Evolutionary conservation across 2,329 filamentous ascomycete species (phyloP), one percentile per base, ranked within the genome.

Genomic region (Calonectria honghensis): DNA sequence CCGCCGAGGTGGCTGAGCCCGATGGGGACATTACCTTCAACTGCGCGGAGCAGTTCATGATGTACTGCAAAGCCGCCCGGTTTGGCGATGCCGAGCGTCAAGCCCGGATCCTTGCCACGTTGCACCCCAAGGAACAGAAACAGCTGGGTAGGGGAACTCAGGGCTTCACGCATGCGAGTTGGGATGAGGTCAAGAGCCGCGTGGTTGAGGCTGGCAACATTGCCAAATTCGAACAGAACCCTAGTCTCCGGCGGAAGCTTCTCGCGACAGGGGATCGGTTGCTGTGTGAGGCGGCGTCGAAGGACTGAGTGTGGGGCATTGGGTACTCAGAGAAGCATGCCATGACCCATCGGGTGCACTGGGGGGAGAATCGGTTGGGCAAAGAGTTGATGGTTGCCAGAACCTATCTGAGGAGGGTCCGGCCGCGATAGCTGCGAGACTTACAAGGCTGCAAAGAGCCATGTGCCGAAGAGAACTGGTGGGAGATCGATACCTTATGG

Each of bases 21-120:
- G 64, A 70, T 4, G 66, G 67, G 6, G 24, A 65, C 63, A 79
- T 85, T 68, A 79, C 76, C 4, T 85, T 86, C 77, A 78, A 73
- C 70, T 85, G 82, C 68, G 83, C 83, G 6, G 85, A 86, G 75
- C 85, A 86, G 72, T 86, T 85, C 76, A 86, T 86, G 84, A 86
- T 85, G 85, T 86, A 82, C 76, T 84, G 83, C 81, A 86, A 86
- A 78, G 85, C 85, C 7, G 79, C 79, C 13, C 80, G 81, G 9
- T 86, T 86, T 74, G 63, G 75, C 70, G 84, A 86, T 76, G 64
- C 37, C 20, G 71, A 68, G 5, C 73, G 76, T 3, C 79, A 81
- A 63, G 67, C 69, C 27, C 75, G 45, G 20, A 73, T 85, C 32
- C 78, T 84, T 32, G 78, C 75, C 2, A 81, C 81, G 1, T n/a